These are phyloP conservation scores for Excoecaria agallocha DNA, from an alignment of 345 rosid genomes.

Conservation along the genomic window DNA sequence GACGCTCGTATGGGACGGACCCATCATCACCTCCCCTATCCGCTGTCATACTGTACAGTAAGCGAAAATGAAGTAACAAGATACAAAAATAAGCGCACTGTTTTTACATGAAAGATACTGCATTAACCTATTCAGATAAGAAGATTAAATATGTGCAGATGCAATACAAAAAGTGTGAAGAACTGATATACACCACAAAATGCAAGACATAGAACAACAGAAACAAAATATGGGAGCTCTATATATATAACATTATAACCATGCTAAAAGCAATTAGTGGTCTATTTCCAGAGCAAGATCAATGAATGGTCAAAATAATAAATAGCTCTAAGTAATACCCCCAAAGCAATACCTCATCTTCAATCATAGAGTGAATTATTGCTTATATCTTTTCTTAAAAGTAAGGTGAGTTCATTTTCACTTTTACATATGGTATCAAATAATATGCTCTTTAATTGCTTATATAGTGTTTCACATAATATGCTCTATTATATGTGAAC, in stretches of 20 bases:
- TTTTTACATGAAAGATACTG: constrained; percentile 2
- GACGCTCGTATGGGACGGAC: constrained; percentile 50
- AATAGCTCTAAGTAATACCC: background rate
- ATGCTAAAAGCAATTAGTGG: background rate
- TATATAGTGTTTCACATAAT: background rate
- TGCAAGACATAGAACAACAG: background rate
- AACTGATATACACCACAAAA: background rate
- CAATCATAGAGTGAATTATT: background rate
- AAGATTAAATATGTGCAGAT: background rate
- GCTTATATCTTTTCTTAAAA: background rate
- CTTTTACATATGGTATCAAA: background rate
- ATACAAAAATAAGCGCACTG: background rate
- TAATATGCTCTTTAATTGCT: background rate
- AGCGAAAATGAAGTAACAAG: constrained; percentile 25
- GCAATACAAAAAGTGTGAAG: background rate
- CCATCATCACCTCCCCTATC: constrained; percentile 87
- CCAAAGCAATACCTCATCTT: background rate
- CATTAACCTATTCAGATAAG: background rate
- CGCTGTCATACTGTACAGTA: constrained; percentile 78
- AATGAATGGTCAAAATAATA: background rate
- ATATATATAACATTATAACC: too few relatives aligned
- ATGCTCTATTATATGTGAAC: background rate
- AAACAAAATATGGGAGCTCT: background rate
- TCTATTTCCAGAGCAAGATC: background rate
- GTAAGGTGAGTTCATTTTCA: background rate